phyloP scores from a whole-genome alignment of 805 yeast genomes.

The Kregervanrija pseudodelftensis region DNA sequence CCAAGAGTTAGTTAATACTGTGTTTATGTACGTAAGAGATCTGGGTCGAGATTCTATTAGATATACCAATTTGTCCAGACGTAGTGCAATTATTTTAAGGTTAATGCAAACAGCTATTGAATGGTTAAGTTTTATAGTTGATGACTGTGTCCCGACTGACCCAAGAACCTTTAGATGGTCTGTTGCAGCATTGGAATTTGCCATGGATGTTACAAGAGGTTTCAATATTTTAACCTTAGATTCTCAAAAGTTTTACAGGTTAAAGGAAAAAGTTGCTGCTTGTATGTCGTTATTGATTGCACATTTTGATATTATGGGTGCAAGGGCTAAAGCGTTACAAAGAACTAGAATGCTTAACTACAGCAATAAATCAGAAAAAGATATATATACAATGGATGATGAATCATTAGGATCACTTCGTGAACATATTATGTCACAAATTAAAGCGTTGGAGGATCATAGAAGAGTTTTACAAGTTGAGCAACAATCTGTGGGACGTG shows the following conservation, averaged over 20 bases:
- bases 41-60: constrained; percentile 66
- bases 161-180: constrained; percentile 92
- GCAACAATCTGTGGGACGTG: constrained; percentile 69
- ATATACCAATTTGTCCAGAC: constrained; percentile 49
- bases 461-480: constrained; percentile 36
- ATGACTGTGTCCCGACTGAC: constrained; percentile 91
- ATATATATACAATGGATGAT: constrained; percentile 47
- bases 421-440: constrained; percentile 60
- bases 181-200: constrained; percentile 90
- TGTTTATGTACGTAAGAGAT: constrained; percentile 74
- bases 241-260: constrained; percentile 63
- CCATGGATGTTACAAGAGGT: constrained; percentile 90
- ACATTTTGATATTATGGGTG: constrained; percentile 98
- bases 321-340: constrained; percentile 72
- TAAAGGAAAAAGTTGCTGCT: constrained; percentile 82
- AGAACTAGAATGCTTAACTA: constrained; percentile 48
- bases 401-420: constrained; percentile 51
- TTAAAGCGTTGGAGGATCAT: constrained; percentile 54
- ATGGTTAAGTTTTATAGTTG: constrained; percentile 90
- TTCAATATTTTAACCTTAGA: constrained; percentile 77
- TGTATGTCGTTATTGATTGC: constrained; percentile 91
- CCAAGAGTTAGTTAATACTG: constrained; percentile 70
- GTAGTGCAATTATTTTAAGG: constrained; percentile 61
- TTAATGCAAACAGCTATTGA: constrained; percentile 72
- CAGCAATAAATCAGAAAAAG: constrained; percentile 41